Evolutionary conservation across 2,329 filamentous ascomycete genomes (phyloP).

Genomic region (Penicillium psychrosexuale): DNA sequence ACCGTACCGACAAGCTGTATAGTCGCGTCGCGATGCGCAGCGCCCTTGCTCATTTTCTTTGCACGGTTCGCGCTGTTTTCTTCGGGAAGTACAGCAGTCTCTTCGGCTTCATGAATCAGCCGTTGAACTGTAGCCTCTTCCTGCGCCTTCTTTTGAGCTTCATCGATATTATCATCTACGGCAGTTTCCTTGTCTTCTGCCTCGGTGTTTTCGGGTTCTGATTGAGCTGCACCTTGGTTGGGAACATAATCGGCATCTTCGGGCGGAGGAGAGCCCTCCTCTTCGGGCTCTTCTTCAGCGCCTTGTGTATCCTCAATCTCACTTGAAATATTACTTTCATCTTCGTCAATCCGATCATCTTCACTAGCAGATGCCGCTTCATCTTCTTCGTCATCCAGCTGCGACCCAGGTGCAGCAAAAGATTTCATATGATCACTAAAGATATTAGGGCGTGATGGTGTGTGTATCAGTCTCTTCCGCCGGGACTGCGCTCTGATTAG

Average conservation of each 20-base stretch:
- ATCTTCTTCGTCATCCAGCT: constrained; percentile 24
- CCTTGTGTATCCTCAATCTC: constrained; percentile 21
- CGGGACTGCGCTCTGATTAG: constrained; percentile 23
- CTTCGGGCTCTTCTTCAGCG: constrained; percentile 1
- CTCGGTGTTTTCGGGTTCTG: constrained; percentile 4
- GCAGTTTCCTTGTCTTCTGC: constrained; percentile 7
- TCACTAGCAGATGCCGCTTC: constrained; percentile 18
- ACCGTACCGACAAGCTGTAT: constrained; percentile 39
- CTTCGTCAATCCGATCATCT: constrained; percentile 7
- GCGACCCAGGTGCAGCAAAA: constrained; percentile 57
- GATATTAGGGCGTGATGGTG: constrained; percentile 36
- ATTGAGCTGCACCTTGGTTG: constrained; percentile 2
- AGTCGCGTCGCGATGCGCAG: constrained; percentile 42
- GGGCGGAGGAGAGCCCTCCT: constrained; percentile 11
- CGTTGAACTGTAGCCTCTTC: constrained; percentile 45
- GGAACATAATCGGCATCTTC: constrained; percentile 20
- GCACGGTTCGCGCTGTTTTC: constrained; percentile 44
- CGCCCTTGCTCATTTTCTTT: constrained; percentile 44
- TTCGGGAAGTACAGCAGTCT: constrained; percentile 41
- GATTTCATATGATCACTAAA: constrained; percentile 49
- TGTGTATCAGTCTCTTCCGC: constrained; percentile 42
- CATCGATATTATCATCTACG: constrained; percentile 49
- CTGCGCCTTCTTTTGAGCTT: constrained; percentile 54
- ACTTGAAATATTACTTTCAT: background rate
- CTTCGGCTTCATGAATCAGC: constrained; percentile 48